Base-by-base conservation (phyloP, 805 yeast species). In the Ogataea pilisensis region DNA sequence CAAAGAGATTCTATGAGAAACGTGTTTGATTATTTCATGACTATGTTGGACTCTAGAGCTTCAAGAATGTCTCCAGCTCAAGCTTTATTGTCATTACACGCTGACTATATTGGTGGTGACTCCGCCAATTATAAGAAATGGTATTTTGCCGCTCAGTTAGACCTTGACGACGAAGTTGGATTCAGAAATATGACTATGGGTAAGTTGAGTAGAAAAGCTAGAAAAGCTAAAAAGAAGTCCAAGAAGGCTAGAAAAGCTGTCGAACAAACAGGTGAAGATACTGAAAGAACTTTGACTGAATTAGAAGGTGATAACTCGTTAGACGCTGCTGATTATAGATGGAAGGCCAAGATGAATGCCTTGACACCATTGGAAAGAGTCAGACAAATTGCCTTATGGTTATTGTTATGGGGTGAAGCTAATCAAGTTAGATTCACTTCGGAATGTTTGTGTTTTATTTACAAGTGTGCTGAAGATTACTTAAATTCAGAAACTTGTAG, bases 1-100 rank as follows among this genome's bases (percentile, higher is more conserved):
- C 95, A 85, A 69, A 80, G 95, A 75, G 95, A 85, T 57, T 85
- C 93, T 4, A 85, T 85, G 95, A 80, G 95, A 78, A 85, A 85
- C 64, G 78, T 85, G 79, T 85, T 85, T 64, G 95, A 85, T 58
- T 86, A 84, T 68, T 85, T 85, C 61, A 85, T 85, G 95, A 81
- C 85, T 24, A 66, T 85, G 53, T 69, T 85, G 63, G 95, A 85
- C 58, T 85, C 93, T 5, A 74, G 93, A 68, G 73, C 93, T 25
- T 83, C 91, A 29, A 77, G 95, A 73, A 85, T 85, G 93, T 79
- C 91, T 13, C 93, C 95, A 19, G 84, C 88, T 35, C 93, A 85
- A 65, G 95, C 95, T 42, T 69, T 85, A 53, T 70, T 85, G 51
- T 81, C 89, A 32, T 69, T 85, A 57, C 95, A 85, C 57, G 89